These are phyloP conservation scores for Fragilariopsis cylindrus DNA, from an alignment of 108 stramenopile species.

Conservation along the genomic window DNA sequence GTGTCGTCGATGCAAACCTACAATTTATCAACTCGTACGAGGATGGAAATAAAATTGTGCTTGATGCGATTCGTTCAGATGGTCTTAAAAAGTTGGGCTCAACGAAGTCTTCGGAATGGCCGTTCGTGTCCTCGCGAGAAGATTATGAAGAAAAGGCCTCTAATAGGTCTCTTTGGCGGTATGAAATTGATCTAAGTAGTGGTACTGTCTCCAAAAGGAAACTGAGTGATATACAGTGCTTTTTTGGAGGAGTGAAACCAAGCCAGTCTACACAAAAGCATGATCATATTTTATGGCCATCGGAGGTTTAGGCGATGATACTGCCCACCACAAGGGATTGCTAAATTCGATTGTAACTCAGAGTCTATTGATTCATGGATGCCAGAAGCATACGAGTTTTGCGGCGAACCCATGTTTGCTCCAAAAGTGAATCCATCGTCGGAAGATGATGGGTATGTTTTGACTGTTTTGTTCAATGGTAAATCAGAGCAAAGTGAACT, in stretches of 20 bases:
- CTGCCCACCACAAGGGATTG: constrained; percentile 86
- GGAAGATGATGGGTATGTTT: constrained; percentile 74
- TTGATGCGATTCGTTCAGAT: constrained; percentile 80
- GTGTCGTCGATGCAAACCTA: constrained; percentile 61
- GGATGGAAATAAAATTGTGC: constrained; percentile 58
- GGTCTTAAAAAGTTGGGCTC: constrained; percentile 18
- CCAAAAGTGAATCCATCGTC: constrained; percentile 24
- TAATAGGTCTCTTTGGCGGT: constrained; percentile 71
- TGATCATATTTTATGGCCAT: constrained; percentile 62
- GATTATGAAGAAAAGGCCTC: constrained; percentile 53
- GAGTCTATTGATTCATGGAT: constrained; percentile 62
- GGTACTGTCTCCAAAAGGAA: constrained; percentile 58
- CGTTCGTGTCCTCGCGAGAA: constrained; percentile 62
- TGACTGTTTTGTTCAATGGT: constrained; percentile 69
- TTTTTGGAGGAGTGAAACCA: constrained; percentile 76
- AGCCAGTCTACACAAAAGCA: constrained; percentile 58
- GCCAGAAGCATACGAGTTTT: constrained; percentile 73
- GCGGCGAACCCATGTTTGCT: constrained; percentile 89
- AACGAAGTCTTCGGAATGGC: constrained; percentile 44
- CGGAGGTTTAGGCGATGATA: constrained; percentile 54
- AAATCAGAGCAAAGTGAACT: constrained; percentile 62
- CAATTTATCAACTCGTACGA: constrained; percentile 83
- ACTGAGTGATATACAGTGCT: constrained; percentile 60
- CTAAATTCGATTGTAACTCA: constrained; percentile 55
- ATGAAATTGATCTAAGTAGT: constrained; percentile 47